Base-by-base conservation (phyloP, 2,329 filamentous ascomycete species). In the Dryadomyces quercus-mongolicae region DNA sequence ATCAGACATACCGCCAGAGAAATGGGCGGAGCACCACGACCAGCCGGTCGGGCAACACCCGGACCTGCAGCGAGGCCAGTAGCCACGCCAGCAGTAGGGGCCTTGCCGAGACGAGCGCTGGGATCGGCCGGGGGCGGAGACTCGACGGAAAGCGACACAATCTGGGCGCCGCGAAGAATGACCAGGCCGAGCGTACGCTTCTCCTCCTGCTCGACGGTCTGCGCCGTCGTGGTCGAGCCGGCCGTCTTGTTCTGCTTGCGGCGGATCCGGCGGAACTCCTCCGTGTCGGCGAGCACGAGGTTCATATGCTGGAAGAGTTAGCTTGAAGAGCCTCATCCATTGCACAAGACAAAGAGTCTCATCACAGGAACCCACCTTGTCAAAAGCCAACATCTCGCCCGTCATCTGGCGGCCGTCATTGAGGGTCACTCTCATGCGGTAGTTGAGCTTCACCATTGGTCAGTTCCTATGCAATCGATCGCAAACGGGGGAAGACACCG, bases 301-400 rank as follows among this genome's bases (percentile, higher is more conserved):
- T 98, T 98, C 93, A 98, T 98, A 72, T 98, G 93, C 90, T 57
- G 25, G 16, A n/a, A 38, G 2, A 42, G 16, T 4, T n/a, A 13
- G 4, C 15, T 13, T 42, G 12, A 42, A 12, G n/a, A n/a, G n/a
- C n/a, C 38, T 42, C 38, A 13, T n/a, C n/a, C n/a, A n/a, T n/a
- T n/a, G n/a, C n/a, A n/a, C n/a, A n/a, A n/a, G n/a, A n/a, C n/a
- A n/a, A n/a, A n/a, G n/a, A n/a, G n/a, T n/a, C n/a, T n/a, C n/a
- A n/a, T n/a, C n/a, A n/a, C n/a, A n/a, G 9, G 38, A 42, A 42
- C 82, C 16, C 15, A 55, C 56, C 56, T 97, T 97, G 72, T 98
- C 93, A 66, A 97, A 98, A 54, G 93, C 93, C 62, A 98, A 81
- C 88, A 98, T 95, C 71, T 97, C 90, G 58, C 91, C 93, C 44